phyloP scores from a whole-genome alignment of 169 alveolate genomes.

The Eimeria necatrix region DNA sequence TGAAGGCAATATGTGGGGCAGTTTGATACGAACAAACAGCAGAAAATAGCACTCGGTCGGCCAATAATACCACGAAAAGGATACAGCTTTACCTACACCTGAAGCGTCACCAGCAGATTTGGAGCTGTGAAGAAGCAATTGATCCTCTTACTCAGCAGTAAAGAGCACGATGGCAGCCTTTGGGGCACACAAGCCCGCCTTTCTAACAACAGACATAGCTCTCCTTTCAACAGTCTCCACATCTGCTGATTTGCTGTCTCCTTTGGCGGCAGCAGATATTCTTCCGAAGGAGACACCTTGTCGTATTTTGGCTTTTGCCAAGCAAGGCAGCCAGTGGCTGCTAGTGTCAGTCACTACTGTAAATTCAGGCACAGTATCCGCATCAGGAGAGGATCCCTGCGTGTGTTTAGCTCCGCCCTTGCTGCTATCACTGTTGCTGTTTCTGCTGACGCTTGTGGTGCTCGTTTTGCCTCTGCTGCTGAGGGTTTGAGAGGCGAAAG shows the following conservation, averaged over 20 bases:
- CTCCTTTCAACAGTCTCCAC: background rate
- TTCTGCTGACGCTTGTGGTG: background rate
- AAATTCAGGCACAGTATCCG: background rate
- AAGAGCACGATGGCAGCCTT: conserved; percentile 42
- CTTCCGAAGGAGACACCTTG: conserved; percentile 9
- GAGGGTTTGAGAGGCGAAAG: no score
- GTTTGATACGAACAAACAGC: background rate
- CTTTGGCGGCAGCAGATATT: conserved; percentile 28
- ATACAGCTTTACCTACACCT: background rate
- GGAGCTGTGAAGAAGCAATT: background rate
- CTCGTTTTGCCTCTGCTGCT: no score
- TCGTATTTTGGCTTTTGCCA: conserved; percentile 32
- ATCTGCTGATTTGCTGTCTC: conserved; percentile 49
- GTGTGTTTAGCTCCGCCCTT: background rate
- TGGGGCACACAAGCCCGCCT: background rate
- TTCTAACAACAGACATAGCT: background rate
- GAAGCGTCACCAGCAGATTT: background rate
- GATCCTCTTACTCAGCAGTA: conserved; percentile 18
- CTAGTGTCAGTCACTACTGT: conserved; percentile 6
- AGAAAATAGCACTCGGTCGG: background rate
- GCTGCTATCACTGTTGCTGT: conserved; percentile 17
- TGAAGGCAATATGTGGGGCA: no score
- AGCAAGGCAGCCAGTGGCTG: conserved; percentile 60
- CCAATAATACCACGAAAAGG: background rate
- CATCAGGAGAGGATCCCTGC: background rate